phyloP scores from a whole-genome alignment of 768 basidiomycete genomes.

The Mycena polygramma region DNA sequence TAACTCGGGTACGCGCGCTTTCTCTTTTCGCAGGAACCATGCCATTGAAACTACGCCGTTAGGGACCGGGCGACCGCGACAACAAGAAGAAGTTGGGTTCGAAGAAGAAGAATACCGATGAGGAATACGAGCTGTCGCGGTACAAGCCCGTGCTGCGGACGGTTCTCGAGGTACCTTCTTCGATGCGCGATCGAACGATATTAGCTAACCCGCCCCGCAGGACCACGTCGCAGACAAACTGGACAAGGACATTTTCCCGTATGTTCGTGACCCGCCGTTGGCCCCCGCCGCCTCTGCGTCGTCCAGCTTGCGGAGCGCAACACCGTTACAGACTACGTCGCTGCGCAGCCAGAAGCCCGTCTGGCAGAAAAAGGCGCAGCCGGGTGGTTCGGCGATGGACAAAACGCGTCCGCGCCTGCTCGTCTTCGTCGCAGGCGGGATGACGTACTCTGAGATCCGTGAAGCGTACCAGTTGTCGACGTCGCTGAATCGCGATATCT shows the following conservation, averaged over 20 bases:
- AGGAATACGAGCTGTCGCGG: constrained; percentile 96
- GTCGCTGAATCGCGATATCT: constrained; percentile 86
- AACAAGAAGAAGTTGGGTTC: constrained; percentile 75
- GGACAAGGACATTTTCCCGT: constrained; percentile 87
- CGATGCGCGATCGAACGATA: not conserved
- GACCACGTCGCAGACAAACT: constrained; percentile 87
- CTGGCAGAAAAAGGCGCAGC: constrained; percentile 85
- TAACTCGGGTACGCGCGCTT: constrained; percentile 75
- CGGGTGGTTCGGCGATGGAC: constrained; percentile 60
- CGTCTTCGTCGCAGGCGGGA: constrained; percentile 93
- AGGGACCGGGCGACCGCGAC: constrained; percentile 85
- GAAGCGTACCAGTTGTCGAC: constrained; percentile 86
- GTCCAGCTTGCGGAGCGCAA: constrained; percentile 58
- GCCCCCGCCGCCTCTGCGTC: constrained; percentile 54
- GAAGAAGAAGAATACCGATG: constrained; percentile 80
- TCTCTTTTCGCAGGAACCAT: not conserved
- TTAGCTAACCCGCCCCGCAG: constrained; percentile 55
- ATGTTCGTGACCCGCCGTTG: constrained; percentile 84
- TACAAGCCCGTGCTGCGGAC: constrained; percentile 88
- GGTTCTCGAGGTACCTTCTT: constrained; percentile 79
- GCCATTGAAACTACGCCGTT: not conserved
- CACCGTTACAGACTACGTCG: constrained; percentile 75
- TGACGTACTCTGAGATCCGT: constrained; percentile 96
- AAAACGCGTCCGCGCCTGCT: constrained; percentile 82
- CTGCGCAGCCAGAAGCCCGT: constrained; percentile 90